Conservation (phyloP, 345 rosid genomes). For the Syzygium jambos region DNA sequence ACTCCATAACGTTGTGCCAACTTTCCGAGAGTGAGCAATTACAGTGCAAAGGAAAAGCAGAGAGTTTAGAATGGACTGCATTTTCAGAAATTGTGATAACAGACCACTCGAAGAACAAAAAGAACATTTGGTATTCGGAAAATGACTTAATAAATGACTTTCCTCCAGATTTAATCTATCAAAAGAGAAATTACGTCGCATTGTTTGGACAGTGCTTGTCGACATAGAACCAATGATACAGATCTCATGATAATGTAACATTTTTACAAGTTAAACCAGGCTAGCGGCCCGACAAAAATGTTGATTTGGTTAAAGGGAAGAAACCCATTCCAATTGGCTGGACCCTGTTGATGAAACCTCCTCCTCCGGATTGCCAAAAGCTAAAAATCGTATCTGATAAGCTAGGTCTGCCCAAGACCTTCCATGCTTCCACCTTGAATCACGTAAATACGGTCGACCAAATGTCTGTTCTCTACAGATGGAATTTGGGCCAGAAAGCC, state of each 20-base stretch:
- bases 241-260: background rate
- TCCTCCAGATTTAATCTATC: background rate
- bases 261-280: background rate
- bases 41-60: background rate
- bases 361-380: background rate
- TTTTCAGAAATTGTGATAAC: background rate
- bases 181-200: background rate
- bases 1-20: background rate
- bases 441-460: background rate
- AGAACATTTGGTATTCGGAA: background rate
- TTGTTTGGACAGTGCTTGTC: background rate
- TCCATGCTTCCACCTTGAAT: background rate
- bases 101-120: background rate
- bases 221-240: background rate
- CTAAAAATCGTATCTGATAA: background rate
- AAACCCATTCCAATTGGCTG: background rate
- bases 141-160: background rate
- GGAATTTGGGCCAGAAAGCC: background rate
- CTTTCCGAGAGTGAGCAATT: background rate
- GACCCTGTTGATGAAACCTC: background rate
- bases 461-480: background rate
- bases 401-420: background rate
- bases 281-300: background rate
- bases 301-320: background rate
- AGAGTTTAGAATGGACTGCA: background rate